Conservation (phyloP, 2,329 filamentous ascomycete species). For the Fusarium sp. region DNA sequence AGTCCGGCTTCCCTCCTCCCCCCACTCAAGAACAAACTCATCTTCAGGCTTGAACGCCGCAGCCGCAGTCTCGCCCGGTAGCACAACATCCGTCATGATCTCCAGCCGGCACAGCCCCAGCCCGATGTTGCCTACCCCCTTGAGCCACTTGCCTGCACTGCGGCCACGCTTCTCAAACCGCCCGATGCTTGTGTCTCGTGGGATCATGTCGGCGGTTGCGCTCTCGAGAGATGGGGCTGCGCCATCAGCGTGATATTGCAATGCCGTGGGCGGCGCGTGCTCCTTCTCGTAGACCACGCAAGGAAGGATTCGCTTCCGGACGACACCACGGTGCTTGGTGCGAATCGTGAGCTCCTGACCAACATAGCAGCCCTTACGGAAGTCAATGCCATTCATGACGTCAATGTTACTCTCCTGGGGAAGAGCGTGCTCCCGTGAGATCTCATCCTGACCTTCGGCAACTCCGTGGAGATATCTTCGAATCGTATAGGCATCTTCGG, state of each 20-base stretch:
- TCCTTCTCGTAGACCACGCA: slow-evolving; percentile 77
- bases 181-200: slow-evolving; percentile 65
- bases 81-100: slow-evolving; percentile 86
- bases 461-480: slow-evolving; percentile 86
- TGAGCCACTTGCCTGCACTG: slow-evolving; percentile 85
- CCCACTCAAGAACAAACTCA: slow-evolving; percentile 74
- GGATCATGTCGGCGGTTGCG: slow-evolving; percentile 56
- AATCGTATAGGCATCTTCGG: slow-evolving; percentile 77
- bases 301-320: slow-evolving; percentile 90
- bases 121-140: slow-evolving; percentile 87
- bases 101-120: slow-evolving; percentile 90
- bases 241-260: slow-evolving; percentile 64
- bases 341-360: slow-evolving; percentile 97
- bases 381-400: slow-evolving; percentile 87
- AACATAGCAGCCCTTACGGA: slow-evolving; percentile 96
- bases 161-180: slow-evolving; percentile 72
- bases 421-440: slow-evolving; percentile 78
- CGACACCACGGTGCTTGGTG: slow-evolving; percentile 93
- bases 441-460: slow-evolving; percentile 87
- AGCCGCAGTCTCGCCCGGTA: slow-evolving; percentile 78
- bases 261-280: slow-evolving; percentile 54
- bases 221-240: slow-evolving; percentile 45
- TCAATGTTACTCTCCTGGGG: slow-evolving; percentile 95
- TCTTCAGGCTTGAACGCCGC: slow-evolving; percentile 74
- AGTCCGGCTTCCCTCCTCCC: slow-evolving; percentile 57